Evolutionary conservation across 371 early-diverging fungal species (phyloP).

Genomic region (Syncephalastrum racemosum): DNA sequence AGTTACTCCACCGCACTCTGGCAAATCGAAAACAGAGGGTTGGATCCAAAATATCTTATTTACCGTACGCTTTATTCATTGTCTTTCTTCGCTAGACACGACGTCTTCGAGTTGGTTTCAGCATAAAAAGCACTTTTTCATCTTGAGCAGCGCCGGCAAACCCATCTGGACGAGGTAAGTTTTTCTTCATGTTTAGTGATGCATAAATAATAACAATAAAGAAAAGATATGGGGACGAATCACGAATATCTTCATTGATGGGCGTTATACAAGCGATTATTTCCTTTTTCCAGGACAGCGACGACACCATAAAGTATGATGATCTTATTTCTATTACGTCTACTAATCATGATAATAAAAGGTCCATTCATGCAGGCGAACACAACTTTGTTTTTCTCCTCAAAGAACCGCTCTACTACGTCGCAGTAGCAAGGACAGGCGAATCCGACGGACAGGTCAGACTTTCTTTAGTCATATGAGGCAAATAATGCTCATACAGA

Average conservation of each 20-base stretch:
- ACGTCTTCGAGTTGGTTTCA: constrained; percentile 49
- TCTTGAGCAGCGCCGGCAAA: constrained; percentile 86
- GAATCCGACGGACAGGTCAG: constrained; percentile 80
- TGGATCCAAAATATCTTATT: too few species aligned
- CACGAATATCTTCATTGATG: constrained; percentile 84
- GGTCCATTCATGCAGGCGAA: constrained; percentile 74
- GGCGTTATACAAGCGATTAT: constrained; percentile 92
- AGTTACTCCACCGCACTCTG: background rate
- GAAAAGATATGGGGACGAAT: constrained; percentile 84
- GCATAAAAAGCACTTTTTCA: constrained; percentile 79
- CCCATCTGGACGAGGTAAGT: constrained; percentile 75
- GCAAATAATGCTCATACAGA: background rate
- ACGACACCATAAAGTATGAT: constrained; percentile 72
- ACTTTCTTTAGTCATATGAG: too few species aligned
- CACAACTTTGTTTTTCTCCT: constrained; percentile 84
- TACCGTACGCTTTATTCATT: too few species aligned
- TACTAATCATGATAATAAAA: constrained; percentile 15
- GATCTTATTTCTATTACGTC: background rate
- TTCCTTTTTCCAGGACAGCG: constrained; percentile 80
- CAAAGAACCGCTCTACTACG: constrained; percentile 81
- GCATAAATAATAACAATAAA: background rate
- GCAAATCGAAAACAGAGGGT: too few species aligned
- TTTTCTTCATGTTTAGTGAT: background rate
- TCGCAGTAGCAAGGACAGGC: constrained; percentile 78
- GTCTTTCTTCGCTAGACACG: too few species aligned